These are phyloP conservation scores for Solanum piurae DNA, from an alignment of 257 asterid species.

Conservation along the genomic window DNA sequence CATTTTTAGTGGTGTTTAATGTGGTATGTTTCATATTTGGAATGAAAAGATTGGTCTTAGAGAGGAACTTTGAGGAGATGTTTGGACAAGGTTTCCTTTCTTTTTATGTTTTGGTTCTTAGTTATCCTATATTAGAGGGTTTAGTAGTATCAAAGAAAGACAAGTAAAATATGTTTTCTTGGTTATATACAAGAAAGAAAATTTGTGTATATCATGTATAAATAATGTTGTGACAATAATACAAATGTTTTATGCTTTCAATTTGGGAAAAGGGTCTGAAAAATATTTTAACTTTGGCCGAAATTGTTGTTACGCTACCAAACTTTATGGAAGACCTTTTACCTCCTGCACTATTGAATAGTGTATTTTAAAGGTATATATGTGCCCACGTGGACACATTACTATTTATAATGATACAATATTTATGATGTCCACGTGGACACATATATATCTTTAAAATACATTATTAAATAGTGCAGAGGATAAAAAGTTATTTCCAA, in stretches of 20 bases:
- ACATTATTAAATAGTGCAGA: too few relatives aligned
- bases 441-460: too few relatives aligned
- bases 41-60: conserved; percentile 25
- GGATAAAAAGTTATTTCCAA: too few relatives aligned
- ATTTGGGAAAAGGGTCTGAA: not conserved
- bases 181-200: not conserved
- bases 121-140: conserved; percentile 59
- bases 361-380: too few relatives aligned
- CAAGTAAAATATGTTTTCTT: conserved; percentile 4
- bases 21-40: conserved; percentile 47
- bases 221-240: not conserved
- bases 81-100: conserved; percentile 55
- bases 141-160: conserved; percentile 34
- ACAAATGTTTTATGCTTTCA: not conserved
- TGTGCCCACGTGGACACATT: too few relatives aligned
- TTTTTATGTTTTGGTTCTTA: conserved; percentile 40
- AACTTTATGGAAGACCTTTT: too few relatives aligned
- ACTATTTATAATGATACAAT: too few relatives aligned
- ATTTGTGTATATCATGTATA: not conserved
- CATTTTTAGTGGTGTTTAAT: conserved; percentile 49
- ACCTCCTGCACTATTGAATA: too few relatives aligned
- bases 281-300: too few relatives aligned
- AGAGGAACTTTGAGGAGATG: conserved; percentile 39
- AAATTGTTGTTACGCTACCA: too few relatives aligned
- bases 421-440: too few relatives aligned